phyloP scores from a whole-genome alignment of 208 protist genomes.

The Acanthamoeba triangularis region DNA sequence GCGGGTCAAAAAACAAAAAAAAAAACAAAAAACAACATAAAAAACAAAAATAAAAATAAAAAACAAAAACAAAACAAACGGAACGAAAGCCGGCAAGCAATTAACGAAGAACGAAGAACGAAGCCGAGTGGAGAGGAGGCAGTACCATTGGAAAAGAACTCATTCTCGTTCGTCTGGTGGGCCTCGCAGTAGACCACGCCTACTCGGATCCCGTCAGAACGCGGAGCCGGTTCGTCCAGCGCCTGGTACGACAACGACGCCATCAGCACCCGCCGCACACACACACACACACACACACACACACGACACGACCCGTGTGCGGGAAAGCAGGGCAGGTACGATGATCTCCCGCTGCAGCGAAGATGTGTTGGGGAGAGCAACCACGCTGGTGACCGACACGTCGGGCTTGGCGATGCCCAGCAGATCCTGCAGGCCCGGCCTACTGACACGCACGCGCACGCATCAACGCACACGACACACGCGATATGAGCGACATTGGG shows the following conservation, averaged over 20 bases:
- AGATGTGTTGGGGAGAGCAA: background rate
- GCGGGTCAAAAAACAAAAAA: no score
- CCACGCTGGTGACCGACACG: background rate
- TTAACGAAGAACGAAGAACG: no score
- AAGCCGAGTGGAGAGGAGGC: background rate
- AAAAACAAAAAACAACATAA: no score
- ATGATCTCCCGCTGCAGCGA: background rate
- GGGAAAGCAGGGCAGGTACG: background rate
- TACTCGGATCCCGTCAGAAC: background rate
- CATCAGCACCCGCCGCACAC: background rate
- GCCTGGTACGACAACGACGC: background rate
- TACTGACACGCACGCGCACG: background rate
- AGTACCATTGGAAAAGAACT: conserved; percentile 52
- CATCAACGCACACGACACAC: no score
- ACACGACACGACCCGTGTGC: background rate
- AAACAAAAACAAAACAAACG: no score
- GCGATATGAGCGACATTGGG: no score
- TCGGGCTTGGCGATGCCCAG: background rate
- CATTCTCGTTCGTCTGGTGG: conserved; percentile 37
- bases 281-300: no score
- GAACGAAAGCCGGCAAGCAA: no score
- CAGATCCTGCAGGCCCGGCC: conserved; percentile 13
- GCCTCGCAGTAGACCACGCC: conserved; percentile 53
- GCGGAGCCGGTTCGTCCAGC: background rate
- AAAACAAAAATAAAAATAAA: background rate